Percentiles rank a stretch among this genome's conserved stretches.
phyloP scores from a whole-genome alignment of 1,284 basidiomycete species.

The Fomitopsis pinicola region DNA sequence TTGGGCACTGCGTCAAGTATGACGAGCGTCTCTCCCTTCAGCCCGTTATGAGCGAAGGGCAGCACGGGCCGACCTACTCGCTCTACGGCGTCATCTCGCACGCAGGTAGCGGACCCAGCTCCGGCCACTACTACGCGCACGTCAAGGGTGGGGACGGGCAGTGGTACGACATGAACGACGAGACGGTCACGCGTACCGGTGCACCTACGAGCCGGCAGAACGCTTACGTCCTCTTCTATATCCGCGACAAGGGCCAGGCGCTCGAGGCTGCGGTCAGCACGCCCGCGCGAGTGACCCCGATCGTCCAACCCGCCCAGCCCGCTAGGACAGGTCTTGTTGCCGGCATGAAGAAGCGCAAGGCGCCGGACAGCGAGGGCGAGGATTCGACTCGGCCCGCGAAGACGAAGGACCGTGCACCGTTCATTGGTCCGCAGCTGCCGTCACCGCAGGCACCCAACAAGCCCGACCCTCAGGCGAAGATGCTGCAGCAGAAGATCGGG shows the following conservation, averaged over 20 bases:
- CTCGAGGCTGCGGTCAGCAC: constrained; percentile 54
- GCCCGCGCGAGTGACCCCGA: not conserved
- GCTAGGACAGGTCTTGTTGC: constrained; percentile 41
- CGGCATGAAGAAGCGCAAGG: constrained; percentile 62
- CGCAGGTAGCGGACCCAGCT: constrained; percentile 88
- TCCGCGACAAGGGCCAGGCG: constrained; percentile 71
- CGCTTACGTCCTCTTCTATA: constrained; percentile 94
- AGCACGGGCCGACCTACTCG: constrained; percentile 76
- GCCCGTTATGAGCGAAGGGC: constrained; percentile 80
- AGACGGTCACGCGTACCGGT: constrained; percentile 50
- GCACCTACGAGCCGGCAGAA: constrained; percentile 65
- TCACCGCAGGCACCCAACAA: constrained; percentile 28
- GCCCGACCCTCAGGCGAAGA: constrained; percentile 58
- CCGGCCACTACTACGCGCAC: constrained; percentile 93
- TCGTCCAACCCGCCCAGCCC: constrained; percentile 4
- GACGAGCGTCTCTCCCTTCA: constrained; percentile 76
- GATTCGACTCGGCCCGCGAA: constrained; percentile 43
- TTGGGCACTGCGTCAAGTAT: constrained; percentile 76
- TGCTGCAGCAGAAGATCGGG: constrained; percentile 61
- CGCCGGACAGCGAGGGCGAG: constrained; percentile 35
- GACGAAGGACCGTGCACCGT: constrained; percentile 40
- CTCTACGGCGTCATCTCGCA: constrained; percentile 94
- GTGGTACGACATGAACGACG: constrained; percentile 97
- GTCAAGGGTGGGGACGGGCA: constrained; percentile 69
- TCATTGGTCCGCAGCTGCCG: constrained; percentile 66